Percentiles rank a stretch among this genome's conserved stretches.
phyloP scores from a whole-genome alignment of 2,329 filamentous ascomycete genomes.

The Monosporascus sp. region DNA sequence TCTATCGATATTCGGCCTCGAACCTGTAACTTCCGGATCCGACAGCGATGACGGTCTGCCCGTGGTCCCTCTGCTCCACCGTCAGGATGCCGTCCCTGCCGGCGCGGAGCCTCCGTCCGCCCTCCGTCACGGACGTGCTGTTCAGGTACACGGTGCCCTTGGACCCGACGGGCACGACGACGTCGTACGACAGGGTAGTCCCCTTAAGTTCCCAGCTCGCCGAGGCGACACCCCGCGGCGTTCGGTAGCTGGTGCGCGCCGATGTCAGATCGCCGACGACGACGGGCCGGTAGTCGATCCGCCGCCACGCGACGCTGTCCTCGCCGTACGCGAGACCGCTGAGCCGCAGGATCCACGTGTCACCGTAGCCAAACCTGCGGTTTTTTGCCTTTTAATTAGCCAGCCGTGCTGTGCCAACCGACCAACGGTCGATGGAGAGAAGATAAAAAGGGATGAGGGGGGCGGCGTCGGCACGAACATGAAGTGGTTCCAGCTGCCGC shows the following conservation, averaged over 20 bases:
- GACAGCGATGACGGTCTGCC: neutral
- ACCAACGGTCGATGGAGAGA: neutral
- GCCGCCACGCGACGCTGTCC: conserved; percentile 1
- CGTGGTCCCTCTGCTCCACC: neutral
- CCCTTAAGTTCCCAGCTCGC: conserved; percentile 4
- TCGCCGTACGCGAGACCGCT: neutral
- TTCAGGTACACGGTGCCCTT: conserved; percentile 1
- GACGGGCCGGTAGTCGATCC: conserved; percentile 3
- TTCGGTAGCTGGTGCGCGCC: conserved; percentile 6
- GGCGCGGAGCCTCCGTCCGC: neutral
- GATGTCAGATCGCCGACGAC: conserved; percentile 6
- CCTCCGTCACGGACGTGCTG: neutral
- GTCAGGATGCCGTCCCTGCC: conserved; percentile 1
- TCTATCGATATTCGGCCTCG: neutral
- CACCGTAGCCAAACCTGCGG: neutral
- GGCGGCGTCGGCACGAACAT: conserved; percentile 1
- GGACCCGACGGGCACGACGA: conserved; percentile 3
- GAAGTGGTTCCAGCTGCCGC: conserved; percentile 9
- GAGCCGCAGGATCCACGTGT: conserved; percentile 5
- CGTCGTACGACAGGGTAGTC: conserved; percentile 1
- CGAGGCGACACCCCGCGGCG: neutral
- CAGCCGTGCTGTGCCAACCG: no score
- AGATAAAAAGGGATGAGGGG: neutral
- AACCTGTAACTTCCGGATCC: conserved; percentile 5
- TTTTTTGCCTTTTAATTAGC: no score